Base-by-base conservation (phyloP, 148 eudicot genomes). In the Bassia scoparia region DNA sequence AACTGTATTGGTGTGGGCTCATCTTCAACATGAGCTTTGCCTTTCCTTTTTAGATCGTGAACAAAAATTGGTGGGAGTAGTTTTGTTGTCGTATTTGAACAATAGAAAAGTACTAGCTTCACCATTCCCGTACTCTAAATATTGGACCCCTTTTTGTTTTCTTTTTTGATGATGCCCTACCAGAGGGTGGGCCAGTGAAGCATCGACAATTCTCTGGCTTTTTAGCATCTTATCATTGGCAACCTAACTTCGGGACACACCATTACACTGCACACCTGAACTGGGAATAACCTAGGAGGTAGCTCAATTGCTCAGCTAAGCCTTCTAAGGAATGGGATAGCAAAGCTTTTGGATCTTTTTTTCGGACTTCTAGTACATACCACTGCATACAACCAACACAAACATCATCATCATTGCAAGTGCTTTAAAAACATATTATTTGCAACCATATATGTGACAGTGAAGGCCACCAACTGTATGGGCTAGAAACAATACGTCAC, bases 341-440 rank as follows among this genome's bases (percentile, higher is more conserved):
- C 87, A 93, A 38, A 72, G n/a, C 60, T 52, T 69, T 76, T 12
- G 76, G 71, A 70, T 90, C 83, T n/a, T 76, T 87, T 76, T 81
- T 79, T 38, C 92, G 83, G 79, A 86, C 83, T 44, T 83, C 90
- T 53, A 86, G 81, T 53, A 84, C 90, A 79, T 81, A 88, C 44
- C 89, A 78, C 98, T 93, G 87, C 81, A 84, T 68, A 74, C 13
- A 26, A 68, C n/a, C 18, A 43, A 31, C 18, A 74, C n/a, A n/a
- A n/a, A n/a, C n/a, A n/a, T n/a, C n/a, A n/a, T n/a, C n/a, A n/a
- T n/a, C n/a, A 50, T 27, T 4, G 35, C 30, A 38, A 50, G 30
- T 48, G 33, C 35, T 1, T 69, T 5, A 37, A 37, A 5, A 38
- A n/a, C n/a, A n/a, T 17, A 53, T 3, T 16, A 52, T 61, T 41